phyloP scores from a whole-genome alignment of 83 land plant genomes.

The Diphasiastrum complanatum region DNA sequence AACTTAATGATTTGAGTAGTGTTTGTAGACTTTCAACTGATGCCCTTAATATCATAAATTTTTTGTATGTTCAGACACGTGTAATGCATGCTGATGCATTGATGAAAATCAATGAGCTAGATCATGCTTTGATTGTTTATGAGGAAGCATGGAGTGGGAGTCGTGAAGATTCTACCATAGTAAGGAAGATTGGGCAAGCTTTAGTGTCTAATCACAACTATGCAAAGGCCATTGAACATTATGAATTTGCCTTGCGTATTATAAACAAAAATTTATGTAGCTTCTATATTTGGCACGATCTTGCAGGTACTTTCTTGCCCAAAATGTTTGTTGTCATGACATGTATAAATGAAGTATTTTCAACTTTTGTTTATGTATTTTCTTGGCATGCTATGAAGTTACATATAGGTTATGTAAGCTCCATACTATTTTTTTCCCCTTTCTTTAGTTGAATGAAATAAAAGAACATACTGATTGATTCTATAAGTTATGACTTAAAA shows the following conservation, averaged over 20 bases:
- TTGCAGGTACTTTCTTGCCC: conserved; percentile 10
- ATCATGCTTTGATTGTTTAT: conserved; percentile 20
- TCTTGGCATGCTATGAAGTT: not conserved
- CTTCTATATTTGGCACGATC: conserved; percentile 8
- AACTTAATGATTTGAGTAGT: too few species aligned
- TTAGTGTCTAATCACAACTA: conserved; percentile 14
- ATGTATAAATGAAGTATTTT: not conserved
- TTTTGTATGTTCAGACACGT: conserved; percentile 8
- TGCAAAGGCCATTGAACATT: conserved; percentile 19
- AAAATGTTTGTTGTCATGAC: not conserved
- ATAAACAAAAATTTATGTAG: conserved; percentile 6
- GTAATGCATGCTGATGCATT: conserved; percentile 21
- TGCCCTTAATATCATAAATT: not conserved
- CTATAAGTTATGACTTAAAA: too few species aligned
- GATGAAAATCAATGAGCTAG: conserved; percentile 20
- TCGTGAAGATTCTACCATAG: conserved; percentile 12
- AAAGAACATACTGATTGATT: too few species aligned
- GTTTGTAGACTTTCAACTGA: too few species aligned
- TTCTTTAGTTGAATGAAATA: too few species aligned
- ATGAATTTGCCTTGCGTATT: conserved; percentile 7
- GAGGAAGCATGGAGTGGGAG: conserved; percentile 13
- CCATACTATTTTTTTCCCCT: too few species aligned
- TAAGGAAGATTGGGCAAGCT: conserved; percentile 19
- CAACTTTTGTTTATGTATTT: not conserved
- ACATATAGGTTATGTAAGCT: too few species aligned